Evolutionary conservation across 768 basidiomycete genomes (phyloP).

Genomic region (Phylloporus sp.): DNA sequence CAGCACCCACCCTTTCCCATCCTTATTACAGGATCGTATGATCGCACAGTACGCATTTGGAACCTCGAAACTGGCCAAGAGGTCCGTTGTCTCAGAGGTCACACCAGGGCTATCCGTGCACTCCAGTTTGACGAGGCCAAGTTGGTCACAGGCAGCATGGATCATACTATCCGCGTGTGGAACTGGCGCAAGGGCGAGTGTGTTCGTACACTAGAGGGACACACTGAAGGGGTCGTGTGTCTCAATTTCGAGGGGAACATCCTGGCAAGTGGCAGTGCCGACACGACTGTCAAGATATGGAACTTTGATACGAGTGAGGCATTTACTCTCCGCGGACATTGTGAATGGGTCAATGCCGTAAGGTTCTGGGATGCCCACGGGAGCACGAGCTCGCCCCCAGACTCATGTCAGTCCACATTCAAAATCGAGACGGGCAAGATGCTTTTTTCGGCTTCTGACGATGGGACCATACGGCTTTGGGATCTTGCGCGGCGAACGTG

Average conservation of each 20-base stretch:
- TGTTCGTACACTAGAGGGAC: conserved; percentile 83
- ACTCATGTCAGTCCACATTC: conserved; percentile 34
- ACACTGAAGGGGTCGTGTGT: conserved; percentile 87
- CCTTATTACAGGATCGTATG: conserved; percentile 97
- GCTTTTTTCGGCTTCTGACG: conserved; percentile 96
- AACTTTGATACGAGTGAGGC: conserved; percentile 89
- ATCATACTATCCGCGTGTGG: conserved; percentile 93
- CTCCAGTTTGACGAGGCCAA: conserved; percentile 96
- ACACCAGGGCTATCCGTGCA: conserved; percentile 86
- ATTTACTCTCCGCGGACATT: conserved; percentile 89
- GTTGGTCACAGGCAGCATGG: conserved; percentile 95
- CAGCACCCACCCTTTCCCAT: conserved; percentile 84
- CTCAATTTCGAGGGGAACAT: conserved; percentile 90
- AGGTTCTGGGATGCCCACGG: conserved; percentile 74
- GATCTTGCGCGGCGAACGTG: conserved; percentile 80
- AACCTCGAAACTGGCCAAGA: conserved; percentile 89
- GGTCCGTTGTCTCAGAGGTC: conserved; percentile 80
- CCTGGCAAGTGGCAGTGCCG: conserved; percentile 89
- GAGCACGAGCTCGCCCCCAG: conserved; percentile 4
- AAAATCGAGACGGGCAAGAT: conserved; percentile 83
- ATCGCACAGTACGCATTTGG: conserved; percentile 93
- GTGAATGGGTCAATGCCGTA: conserved; percentile 96
- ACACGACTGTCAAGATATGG: conserved; percentile 94
- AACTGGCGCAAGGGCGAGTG: conserved; percentile 90
- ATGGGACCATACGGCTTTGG: conserved; percentile 92